These are phyloP conservation scores for Penicillium daleae DNA, from an alignment of 495 filamentous ascomycete species.

Conservation along the genomic window DNA sequence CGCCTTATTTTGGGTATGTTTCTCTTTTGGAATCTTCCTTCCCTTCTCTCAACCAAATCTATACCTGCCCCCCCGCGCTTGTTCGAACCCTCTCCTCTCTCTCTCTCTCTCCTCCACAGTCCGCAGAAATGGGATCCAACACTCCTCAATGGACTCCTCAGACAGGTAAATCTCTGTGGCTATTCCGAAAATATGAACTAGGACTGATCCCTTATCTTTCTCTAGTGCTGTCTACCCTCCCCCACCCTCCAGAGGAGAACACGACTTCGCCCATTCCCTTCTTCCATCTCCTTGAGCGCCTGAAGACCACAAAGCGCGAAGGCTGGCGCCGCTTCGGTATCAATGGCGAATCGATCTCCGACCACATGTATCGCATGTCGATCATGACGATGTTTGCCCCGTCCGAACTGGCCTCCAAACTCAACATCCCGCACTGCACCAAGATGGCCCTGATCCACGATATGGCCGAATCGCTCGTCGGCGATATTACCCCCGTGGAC, in stretches of 20 bases:
- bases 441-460: slow-evolving; percentile 95
- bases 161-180: slow-evolving; percentile 22
- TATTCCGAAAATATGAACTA: too few species aligned
- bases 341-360: slow-evolving; percentile 81
- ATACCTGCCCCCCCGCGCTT: too few species aligned
- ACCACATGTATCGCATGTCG: slow-evolving; percentile 99
- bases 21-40: slow-evolving; percentile 8
- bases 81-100: slow-evolving; percentile 1
- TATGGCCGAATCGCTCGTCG: slow-evolving; percentile 94
- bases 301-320: slow-evolving; percentile 95
- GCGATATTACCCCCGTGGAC: slow-evolving; percentile 94
- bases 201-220: slow-evolving; percentile 1
- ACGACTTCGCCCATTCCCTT: slow-evolving; percentile 81
- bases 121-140: slow-evolving; percentile 40
- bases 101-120: slow-evolving; percentile 5
- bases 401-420: slow-evolving; percentile 61
- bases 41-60: not conserved
- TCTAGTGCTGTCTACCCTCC: slow-evolving; percentile 52
- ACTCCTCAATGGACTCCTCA: slow-evolving; percentile 35
- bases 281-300: slow-evolving; percentile 87
- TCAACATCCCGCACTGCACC: slow-evolving; percentile 83
- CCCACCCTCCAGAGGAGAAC: slow-evolving; percentile 57
- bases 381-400: slow-evolving; percentile 95
- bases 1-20: slow-evolving; percentile 11
- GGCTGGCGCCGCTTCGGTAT: slow-evolving; percentile 92